These are phyloP conservation scores for Candida krabiensis DNA, from an alignment of 805 yeast species.

Conservation along the genomic window DNA sequence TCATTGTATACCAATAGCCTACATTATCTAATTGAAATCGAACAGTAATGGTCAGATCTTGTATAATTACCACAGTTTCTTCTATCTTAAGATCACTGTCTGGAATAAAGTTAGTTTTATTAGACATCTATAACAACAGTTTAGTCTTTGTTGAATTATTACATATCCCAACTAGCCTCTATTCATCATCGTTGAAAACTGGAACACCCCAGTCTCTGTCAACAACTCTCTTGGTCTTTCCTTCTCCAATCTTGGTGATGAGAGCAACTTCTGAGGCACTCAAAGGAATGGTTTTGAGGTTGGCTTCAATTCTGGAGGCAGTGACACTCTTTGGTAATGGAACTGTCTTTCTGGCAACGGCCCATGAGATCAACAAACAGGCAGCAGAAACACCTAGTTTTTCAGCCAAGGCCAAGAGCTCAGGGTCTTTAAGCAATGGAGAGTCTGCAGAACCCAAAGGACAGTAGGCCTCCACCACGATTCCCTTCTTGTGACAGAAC, in stretches of 20 bases:
- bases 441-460: constrained; percentile 68
- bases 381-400: constrained; percentile 46
- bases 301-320: constrained; percentile 41
- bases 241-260: constrained; percentile 7
- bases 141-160: too few relatives aligned
- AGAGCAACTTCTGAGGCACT: constrained; percentile 34
- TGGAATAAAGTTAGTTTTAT: too few relatives aligned
- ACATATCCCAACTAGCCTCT: too few relatives aligned
- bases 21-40: too few relatives aligned
- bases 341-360: constrained; percentile 52
- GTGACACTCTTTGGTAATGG: constrained; percentile 53
- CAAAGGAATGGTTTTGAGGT: constrained; percentile 36
- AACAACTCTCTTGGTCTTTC: constrained; percentile 15
- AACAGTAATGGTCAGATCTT: too few relatives aligned
- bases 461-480: constrained; percentile 70
- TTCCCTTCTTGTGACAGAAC: constrained; percentile 51
- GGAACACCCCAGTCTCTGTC: constrained; percentile 22
- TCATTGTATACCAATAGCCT: too few relatives aligned
- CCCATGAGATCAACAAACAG: constrained; percentile 58
- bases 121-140: too few relatives aligned
- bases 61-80: too few relatives aligned
- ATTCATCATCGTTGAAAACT: constrained; percentile 21
- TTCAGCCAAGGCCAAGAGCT: constrained; percentile 44
- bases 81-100: too few relatives aligned
- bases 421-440: constrained; percentile 48